Conservation (phyloP, 306 rosid genomes). For the Cucurbita pepo region DNA sequence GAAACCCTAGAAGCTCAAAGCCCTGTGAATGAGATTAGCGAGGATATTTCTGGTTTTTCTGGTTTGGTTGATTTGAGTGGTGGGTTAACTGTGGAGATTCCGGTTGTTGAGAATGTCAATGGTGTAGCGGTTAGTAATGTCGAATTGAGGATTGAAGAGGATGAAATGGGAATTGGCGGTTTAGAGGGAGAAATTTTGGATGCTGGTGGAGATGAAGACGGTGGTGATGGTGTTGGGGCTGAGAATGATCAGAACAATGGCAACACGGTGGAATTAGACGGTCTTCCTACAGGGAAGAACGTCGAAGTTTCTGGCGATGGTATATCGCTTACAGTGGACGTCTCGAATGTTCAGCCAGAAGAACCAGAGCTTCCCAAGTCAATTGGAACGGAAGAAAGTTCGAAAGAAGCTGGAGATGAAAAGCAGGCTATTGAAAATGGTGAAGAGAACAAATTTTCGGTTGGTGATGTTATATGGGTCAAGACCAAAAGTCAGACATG, state of each 20-base stretch:
- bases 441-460: conserved; percentile 11
- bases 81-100: conserved; percentile 4
- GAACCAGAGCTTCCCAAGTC: conserved; percentile 7
- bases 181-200: neutral
- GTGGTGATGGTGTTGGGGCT: neutral
- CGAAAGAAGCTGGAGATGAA: conserved; percentile 10
- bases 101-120: neutral
- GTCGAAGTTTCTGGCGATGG: conserved; percentile 19
- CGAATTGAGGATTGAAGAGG: conserved; percentile 2
- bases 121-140: conserved; percentile 1
- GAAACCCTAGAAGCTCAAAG: conserved; percentile 29
- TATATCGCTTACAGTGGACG: conserved; percentile 22
- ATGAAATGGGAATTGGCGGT: neutral
- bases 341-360: conserved; percentile 14
- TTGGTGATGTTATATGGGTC: conserved; percentile 43
- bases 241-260: neutral
- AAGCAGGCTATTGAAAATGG: conserved; percentile 7
- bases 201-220: conserved; percentile 8
- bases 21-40: conserved; percentile 9
- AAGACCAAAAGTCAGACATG: conserved; percentile 34
- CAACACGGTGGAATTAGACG: conserved; percentile 3
- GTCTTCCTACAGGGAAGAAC: conserved; percentile 3
- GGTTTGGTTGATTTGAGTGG: conserved; percentile 13
- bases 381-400: neutral
- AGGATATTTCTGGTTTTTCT: conserved; percentile 14